Conservation (phyloP, 2,329 filamentous ascomycete genomes). For the Pseudogymnoascus destructans region DNA sequence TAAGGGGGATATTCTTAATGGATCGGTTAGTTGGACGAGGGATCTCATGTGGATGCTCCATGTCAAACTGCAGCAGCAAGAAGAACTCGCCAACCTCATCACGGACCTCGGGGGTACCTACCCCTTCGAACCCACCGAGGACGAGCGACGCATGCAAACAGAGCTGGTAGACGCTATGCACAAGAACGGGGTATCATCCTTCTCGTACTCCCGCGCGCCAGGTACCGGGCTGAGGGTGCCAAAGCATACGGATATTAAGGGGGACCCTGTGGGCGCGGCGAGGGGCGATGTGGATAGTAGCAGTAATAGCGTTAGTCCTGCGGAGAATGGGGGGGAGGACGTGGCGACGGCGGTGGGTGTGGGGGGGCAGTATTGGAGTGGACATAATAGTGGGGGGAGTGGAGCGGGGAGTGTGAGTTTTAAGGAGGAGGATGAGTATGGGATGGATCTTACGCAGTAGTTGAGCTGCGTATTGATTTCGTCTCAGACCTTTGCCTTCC, state of each 20-base stretch:
- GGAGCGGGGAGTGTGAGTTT: slow-evolving; percentile 57
- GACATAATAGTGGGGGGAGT: slow-evolving; percentile 59
- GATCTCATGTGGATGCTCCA: slow-evolving; percentile 97
- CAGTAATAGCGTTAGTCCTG: not conserved
- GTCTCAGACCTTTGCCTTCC: not conserved
- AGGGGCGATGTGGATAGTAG: not conserved
- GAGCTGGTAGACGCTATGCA: slow-evolving; percentile 79
- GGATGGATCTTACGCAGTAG: slow-evolving; percentile 56
- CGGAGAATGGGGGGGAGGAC: slow-evolving; percentile 18
- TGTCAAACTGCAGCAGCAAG: slow-evolving; percentile 76
- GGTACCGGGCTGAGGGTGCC: slow-evolving; percentile 84
- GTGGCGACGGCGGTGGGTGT: slow-evolving; percentile 18
- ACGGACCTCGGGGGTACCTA: slow-evolving; percentile 59
- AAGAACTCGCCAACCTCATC: slow-evolving; percentile 69
- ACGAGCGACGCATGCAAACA: slow-evolving; percentile 89
- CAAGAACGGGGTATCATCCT: slow-evolving; percentile 56
- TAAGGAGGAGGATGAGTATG: slow-evolving; percentile 90
- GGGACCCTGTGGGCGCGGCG: slow-evolving; percentile 51
- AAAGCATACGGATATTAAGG: slow-evolving; percentile 82
- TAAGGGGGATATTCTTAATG: slow-evolving; percentile 96
- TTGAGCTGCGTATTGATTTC: slow-evolving; percentile 11
- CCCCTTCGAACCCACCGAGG: slow-evolving; percentile 75
- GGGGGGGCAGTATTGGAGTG: slow-evolving; percentile 47
- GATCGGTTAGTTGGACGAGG: slow-evolving; percentile 90
- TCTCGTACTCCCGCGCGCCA: slow-evolving; percentile 70